Percentiles rank a stretch among this genome's conserved stretches.
phyloP scores from a whole-genome alignment of 176 grass and related monocot species.

The Raddia distichophylla region DNA sequence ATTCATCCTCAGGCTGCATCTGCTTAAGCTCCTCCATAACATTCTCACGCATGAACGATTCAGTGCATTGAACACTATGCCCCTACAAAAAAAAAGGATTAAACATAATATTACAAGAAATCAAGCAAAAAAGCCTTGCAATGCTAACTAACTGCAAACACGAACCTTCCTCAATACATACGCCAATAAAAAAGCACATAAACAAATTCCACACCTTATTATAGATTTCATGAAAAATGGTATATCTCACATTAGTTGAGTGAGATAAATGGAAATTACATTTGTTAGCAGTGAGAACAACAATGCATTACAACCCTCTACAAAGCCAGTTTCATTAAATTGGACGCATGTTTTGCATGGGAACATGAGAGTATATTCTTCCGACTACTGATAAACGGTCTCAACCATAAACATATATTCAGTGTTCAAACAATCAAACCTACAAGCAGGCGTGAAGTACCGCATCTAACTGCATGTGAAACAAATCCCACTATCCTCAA shows the following conservation, averaged over 20 bases:
- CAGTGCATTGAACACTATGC: slow-evolving; percentile 79
- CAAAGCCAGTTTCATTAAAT: background rate
- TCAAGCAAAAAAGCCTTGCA: background rate
- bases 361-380: slow-evolving; percentile 2
- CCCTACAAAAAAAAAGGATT: slow-evolving; percentile 38
- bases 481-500: background rate
- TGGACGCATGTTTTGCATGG: background rate
- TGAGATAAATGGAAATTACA: background rate
- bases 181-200: background rate
- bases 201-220: slow-evolving; percentile 1
- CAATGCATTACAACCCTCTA: background rate
- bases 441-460: background rate
- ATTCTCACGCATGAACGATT: slow-evolving; percentile 90
- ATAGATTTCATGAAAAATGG: background rate
- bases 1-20: slow-evolving; percentile 81
- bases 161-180: background rate
- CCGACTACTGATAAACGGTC: background rate
- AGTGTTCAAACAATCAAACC: background rate
- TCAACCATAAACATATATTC: background rate
- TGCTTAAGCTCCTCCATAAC: slow-evolving; percentile 91
- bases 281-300: background rate
- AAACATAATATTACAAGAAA: slow-evolving; percentile 20
- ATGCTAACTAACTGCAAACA: slow-evolving; percentile 3
- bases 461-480: background rate
- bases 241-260: background rate